Evolutionary conservation across 805 yeast genomes (phyloP), one percentile per base, ranked within the genome.

Genomic region (Grigorovia transvaalensis): DNA sequence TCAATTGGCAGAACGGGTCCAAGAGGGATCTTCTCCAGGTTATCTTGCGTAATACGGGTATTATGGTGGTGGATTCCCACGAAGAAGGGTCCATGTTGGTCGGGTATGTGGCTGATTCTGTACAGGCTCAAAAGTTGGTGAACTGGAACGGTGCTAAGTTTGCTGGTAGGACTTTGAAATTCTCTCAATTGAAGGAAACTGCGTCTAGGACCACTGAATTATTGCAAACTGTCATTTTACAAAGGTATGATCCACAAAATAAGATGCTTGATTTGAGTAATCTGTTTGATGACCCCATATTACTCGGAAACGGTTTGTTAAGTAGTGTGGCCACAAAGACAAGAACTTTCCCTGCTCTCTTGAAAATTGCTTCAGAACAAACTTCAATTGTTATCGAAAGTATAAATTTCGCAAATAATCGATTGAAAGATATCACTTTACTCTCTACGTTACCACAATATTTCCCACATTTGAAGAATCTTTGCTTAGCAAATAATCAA

Each of bases 261-360:
- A 81, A 80, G 62, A 68, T 93, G 75, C 72, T 93, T 52, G 85
- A 91, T 62, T 71, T 93, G 48, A 74, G 82, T 4, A 73, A 71
- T 50, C 79, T 89, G 62, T 76, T 78, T 52, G 74, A 74, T 43
- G 98, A 88, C 63, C 83, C 77, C 33, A 72, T 69, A 11, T 71
- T 91, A 44, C 70, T 67, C 12, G 69, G 75, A 18, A 76, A 75
- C 54, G 95, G 96, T 0, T 72, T 88, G 50, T 81, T 89, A 55
- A 76, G 79, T 15, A 70, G 81, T 4, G 71, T 77, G 15, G 68
- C 80, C 11, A 80, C 87, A 1, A 76, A 83, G 38, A 76, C 90
- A 13, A 93, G 91, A 67, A 83, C 89, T 77, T 88, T 91, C 66
- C 85, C 88, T 11, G 98, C 98, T 0, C 70, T 93, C 57, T 80